Evolutionary conservation across 768 basidiomycete species (phyloP), one percentile per base, ranked within the genome.

Genomic region (Amanita thiersii): DNA sequence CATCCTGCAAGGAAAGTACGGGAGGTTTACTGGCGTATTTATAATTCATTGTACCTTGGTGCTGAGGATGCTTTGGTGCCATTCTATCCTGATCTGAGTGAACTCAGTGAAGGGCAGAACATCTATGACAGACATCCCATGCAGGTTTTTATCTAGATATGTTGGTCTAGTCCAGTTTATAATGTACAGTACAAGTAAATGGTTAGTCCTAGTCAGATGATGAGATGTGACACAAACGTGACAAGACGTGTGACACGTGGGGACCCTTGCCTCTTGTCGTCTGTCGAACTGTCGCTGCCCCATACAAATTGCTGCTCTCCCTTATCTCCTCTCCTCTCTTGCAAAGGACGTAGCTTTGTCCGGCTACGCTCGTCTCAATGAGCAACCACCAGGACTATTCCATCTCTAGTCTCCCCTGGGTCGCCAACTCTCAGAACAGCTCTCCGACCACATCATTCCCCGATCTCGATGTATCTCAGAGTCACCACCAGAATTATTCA

Each of bases 11-110:
- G 96, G 45, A 93, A 94, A 60, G 96, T 99, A 17, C 77, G 96
- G 43, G 96, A 99, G 69, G 90, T 94, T 2, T 98, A 97, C 59
- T 98, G 94, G 94, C 77, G 91, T 28, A 68, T 94, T 47, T 98
- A 98, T 68, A 97, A 96, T 62, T 80, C 91, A 21, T 64, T 96
- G 34, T 97, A 97, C 56, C 75, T 97, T 21, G 92, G 93, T 20
- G 86, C 92, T 1, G 59, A 78, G 31, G 93, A 98, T 55, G 81
- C 94, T 3, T 70, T 98, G 63, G 93, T 97, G 5, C 91, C 93
- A 0, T 96, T 92, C 68, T 94, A 91, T 58, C 90, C 94, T 18
- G 88, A 93, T 55, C 68, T 97, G 15, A 73, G 85, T 2, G 91
- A 94, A 55, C 68, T 94, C 40, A 89, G 82, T 47, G 93, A 98